phyloP scores from a whole-genome alignment of 805 yeast species.

The Starmerella stellata region DNA sequence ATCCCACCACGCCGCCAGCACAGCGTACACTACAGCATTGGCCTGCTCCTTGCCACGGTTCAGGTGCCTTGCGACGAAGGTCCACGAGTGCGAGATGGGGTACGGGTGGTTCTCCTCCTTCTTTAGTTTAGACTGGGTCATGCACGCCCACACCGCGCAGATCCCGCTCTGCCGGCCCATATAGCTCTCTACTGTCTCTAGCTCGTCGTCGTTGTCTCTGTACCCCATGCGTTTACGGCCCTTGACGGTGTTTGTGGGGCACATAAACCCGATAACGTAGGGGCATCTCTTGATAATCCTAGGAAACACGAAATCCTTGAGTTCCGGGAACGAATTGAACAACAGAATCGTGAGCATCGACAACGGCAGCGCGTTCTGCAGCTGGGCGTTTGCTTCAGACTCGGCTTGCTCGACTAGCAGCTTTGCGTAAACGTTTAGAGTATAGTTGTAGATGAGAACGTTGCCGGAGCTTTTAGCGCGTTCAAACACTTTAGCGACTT shows the following conservation, averaged over 20 bases:
- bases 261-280: slow-evolving; percentile 60
- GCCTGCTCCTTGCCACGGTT: slow-evolving; percentile 37
- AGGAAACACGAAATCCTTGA: slow-evolving; percentile 46
- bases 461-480: slow-evolving; percentile 28
- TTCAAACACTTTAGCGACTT: slow-evolving; percentile 33
- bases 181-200: slow-evolving; percentile 44
- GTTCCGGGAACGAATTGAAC: slow-evolving; percentile 33
- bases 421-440: slow-evolving; percentile 67
- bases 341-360: slow-evolving; percentile 45
- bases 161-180: slow-evolving; percentile 82
- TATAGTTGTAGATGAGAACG: slow-evolving; percentile 47
- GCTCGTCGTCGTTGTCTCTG: slow-evolving; percentile 28
- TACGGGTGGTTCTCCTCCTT: slow-evolving; percentile 31
- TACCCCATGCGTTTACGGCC: slow-evolving; percentile 81
- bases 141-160: slow-evolving; percentile 56
- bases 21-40: slow-evolving; percentile 50
- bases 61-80: slow-evolving; percentile 47
- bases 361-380: slow-evolving; percentile 62
- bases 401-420: slow-evolving; percentile 82
- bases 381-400: slow-evolving; percentile 67
- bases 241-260: slow-evolving; percentile 58
- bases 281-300: slow-evolving; percentile 87
- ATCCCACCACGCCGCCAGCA: slow-evolving; percentile 85
- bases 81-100: slow-evolving; percentile 47
- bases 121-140: slow-evolving; percentile 35